These are phyloP conservation scores for Kalanchoe fedtschenkoi DNA, from an alignment of 164 flowering plant genomes.

Conservation along the genomic window DNA sequence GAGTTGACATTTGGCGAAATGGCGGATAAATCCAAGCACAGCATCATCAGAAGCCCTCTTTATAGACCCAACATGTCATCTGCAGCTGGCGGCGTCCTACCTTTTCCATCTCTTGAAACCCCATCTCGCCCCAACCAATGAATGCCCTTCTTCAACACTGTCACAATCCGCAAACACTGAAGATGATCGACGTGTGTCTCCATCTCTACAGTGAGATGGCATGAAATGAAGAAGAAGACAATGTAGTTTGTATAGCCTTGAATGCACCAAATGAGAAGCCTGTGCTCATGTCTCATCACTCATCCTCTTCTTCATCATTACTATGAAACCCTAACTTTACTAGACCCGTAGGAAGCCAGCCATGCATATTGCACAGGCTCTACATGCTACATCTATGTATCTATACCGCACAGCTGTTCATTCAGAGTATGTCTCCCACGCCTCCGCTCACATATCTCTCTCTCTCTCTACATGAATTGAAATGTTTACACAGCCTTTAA, in stretches of 20 bases:
- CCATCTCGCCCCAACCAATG: not conserved
- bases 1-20: constrained; percentile 3
- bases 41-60: no score
- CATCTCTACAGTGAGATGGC: no score
- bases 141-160: not conserved
- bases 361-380: not conserved
- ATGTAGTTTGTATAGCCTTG: constrained; percentile 1
- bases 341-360: not conserved
- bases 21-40: not conserved
- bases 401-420: constrained; percentile 4
- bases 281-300: constrained; percentile 1
- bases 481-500: no score
- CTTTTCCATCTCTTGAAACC: not conserved
- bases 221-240: no score
- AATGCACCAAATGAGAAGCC: constrained; percentile 2
- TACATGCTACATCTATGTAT: constrained; percentile 6
- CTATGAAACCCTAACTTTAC: not conserved
- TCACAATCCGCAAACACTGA: not conserved
- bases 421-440: constrained; percentile 5
- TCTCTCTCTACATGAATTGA: no score
- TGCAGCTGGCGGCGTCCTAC: not conserved
- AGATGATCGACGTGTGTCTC: not conserved
- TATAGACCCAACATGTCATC: constrained; percentile 5
- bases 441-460: no score
- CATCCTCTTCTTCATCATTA: not conserved